A percentile compares a stretch with the other conserved stretches of the same genome.
phyloP scores from a whole-genome alignment of 78 protist genomes.

The Dictyostelium citrinum region DNA sequence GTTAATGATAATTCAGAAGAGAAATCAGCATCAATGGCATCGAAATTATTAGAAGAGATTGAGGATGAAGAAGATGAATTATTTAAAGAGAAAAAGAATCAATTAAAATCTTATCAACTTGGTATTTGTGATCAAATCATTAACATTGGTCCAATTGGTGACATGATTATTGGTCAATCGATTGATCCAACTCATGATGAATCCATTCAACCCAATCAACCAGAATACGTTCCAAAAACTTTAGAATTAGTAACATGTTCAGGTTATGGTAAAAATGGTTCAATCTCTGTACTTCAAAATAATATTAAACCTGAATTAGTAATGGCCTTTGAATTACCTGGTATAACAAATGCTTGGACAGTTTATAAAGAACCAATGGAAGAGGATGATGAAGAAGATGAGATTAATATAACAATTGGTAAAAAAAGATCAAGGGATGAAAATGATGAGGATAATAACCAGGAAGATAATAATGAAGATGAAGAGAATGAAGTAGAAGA shows the following conservation, averaged over 20 bases:
- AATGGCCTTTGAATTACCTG: slow-evolving; percentile 12
- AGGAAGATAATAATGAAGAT: background rate
- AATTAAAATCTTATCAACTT: slow-evolving; percentile 50
- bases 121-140: slow-evolving; percentile 67
- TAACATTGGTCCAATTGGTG: slow-evolving; percentile 66
- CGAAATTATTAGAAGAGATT: background rate
- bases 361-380: background rate
- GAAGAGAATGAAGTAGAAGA: background rate
- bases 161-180: slow-evolving; percentile 34
- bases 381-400: background rate
- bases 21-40: background rate
- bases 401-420: background rate
- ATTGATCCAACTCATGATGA: slow-evolving; percentile 11
- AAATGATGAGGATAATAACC: background rate
- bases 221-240: background rate
- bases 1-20: background rate
- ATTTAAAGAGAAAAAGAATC: slow-evolving; percentile 56
- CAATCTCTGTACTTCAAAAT: slow-evolving; percentile 46
- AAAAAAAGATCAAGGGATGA: slow-evolving; percentile 14
- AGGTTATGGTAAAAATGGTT: slow-evolving; percentile 78
- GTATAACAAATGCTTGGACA: slow-evolving; percentile 35
- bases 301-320: slow-evolving; percentile 60
- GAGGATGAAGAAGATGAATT: slow-evolving; percentile 61
- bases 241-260: slow-evolving; percentile 69
- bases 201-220: background rate